Base-by-base conservation (phyloP, 2,329 filamentous ascomycete species). In the Fusarium agapanthi region DNA sequence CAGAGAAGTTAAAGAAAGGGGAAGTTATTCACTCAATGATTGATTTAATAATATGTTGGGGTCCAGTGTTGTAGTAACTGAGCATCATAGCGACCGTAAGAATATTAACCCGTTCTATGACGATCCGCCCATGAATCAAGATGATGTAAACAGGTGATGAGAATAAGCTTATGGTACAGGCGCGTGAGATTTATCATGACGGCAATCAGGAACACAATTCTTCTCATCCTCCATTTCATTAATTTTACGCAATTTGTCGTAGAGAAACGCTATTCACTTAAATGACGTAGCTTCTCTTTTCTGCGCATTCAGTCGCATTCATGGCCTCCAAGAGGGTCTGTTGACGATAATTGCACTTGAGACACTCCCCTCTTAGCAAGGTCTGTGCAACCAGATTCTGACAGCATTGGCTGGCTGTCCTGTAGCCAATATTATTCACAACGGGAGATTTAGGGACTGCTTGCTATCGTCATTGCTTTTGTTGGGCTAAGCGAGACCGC, bases 401-500 rank as follows among this genome's bases (percentile, higher is more conserved):
- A 13, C 20, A 4, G 4, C 3, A 48, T 9, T 24, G 28, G 45
- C 11, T 32, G 0, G 5, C 22, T 14, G 15, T 14, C 4, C 22
- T 20, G 11, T 6, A 20, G 8, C 3, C 4, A 20, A 3, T 7
- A 0, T 11, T 5, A 11, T 15, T 7, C 12, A 1, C 1, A 10
- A 0, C 12, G 16, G 8, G 8, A 50, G 4, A 15, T 51, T 15
- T 2, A 34, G 30, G 30, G 6, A 8, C 16, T 14, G 16, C 16
- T 24, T 9, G 9, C 30, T 51, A 34, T 34, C 34, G 30, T 50
- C 8, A 16, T 51, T 51, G 30, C n/a, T 34, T 51, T 51, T 51
- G 30, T 20, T 15, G 16, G 5, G n/a, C 13, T 24, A 51, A 34
- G n/a, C 30, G 30, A 34, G 47, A 16, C 30, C 4, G 12, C 12